These are phyloP conservation scores for Pseudopyrenochaeta lycopersici DNA, from an alignment of 2,329 filamentous ascomycete species.

Conservation along the genomic window DNA sequence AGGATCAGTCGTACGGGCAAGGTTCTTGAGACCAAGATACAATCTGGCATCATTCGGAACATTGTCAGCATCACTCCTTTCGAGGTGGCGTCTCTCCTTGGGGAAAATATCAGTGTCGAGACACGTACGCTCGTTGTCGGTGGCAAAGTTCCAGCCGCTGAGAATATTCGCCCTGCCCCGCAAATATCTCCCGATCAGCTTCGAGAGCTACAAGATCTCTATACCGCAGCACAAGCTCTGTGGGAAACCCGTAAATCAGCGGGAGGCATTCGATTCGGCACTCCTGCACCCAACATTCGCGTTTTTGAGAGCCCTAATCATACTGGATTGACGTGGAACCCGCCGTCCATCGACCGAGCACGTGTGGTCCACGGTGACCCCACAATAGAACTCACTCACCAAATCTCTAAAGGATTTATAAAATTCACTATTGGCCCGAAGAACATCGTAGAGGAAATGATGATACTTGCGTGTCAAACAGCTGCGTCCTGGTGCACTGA, in stretches of 20 bases:
- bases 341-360: conserved; percentile 49
- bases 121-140: conserved; percentile 36
- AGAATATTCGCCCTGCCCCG: conserved; percentile 10
- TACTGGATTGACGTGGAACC: conserved; percentile 52
- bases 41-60: conserved; percentile 63
- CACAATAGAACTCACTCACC: conserved; percentile 47
- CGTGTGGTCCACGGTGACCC: conserved; percentile 55
- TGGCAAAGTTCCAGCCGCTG: conserved; percentile 15
- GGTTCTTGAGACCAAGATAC: conserved; percentile 63
- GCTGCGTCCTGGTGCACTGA: conserved; percentile 62
- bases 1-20: conserved; percentile 62
- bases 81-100: conserved; percentile 37
- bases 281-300: conserved; percentile 35
- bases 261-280: conserved; percentile 51
- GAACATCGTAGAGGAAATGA: conserved; percentile 53
- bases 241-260: conserved; percentile 42
- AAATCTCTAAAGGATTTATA: conserved; percentile 9
- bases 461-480: conserved; percentile 65
- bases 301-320: conserved; percentile 45
- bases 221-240: conserved; percentile 45
- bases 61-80: conserved; percentile 62
- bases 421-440: conserved; percentile 26
- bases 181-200: conserved; percentile 32
- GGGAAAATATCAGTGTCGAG: conserved; percentile 44
- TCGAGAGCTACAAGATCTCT: conserved; percentile 47